Percentiles rank a stretch among this genome's conserved stretches.
These are phyloP conservation scores for Sarocladium kiliense DNA, from an alignment of 2,329 filamentous ascomycete genomes.

Conservation along the genomic window DNA sequence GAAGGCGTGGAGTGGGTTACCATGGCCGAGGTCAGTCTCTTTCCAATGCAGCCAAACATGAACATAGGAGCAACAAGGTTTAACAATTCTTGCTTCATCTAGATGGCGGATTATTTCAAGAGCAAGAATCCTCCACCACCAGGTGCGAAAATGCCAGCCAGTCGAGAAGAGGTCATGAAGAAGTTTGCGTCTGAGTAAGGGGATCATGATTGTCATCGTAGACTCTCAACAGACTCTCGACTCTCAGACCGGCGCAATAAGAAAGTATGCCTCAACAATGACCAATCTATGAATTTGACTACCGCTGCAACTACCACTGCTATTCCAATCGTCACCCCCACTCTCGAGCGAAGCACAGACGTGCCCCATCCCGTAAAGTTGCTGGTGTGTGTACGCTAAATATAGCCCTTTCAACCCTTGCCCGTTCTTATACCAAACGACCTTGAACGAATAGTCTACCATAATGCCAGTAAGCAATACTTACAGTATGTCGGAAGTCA, in stretches of 20 bases:
- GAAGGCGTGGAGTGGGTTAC: slow-evolving; percentile 61
- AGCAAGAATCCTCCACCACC: slow-evolving; percentile 51
- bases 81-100: slow-evolving; percentile 16
- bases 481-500: not conserved
- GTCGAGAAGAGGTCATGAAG: slow-evolving; percentile 46
- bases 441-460: too few species aligned
- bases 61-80: not conserved
- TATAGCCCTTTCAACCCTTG: too few species aligned
- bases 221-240: too few species aligned
- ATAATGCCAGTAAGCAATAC: too few species aligned
- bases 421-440: too few species aligned
- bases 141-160: slow-evolving; percentile 57
- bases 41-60: slow-evolving; percentile 34
- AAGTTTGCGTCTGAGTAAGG: slow-evolving; percentile 17
- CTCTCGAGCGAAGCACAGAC: not conserved
- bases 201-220: not conserved
- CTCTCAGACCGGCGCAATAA: too few species aligned
- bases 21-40: slow-evolving; percentile 40
- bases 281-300: not conserved
- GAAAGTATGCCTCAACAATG: not conserved
- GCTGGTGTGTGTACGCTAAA: too few species aligned
- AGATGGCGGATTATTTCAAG: slow-evolving; percentile 60
- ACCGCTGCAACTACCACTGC: not conserved
- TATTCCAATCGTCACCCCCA: not conserved
- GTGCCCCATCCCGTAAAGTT: too few species aligned